Percentiles rank a stretch among this genome's conserved stretches.
phyloP scores from a whole-genome alignment of 192 early-diverging fungal genomes.

The Coemansia sp. region DNA sequence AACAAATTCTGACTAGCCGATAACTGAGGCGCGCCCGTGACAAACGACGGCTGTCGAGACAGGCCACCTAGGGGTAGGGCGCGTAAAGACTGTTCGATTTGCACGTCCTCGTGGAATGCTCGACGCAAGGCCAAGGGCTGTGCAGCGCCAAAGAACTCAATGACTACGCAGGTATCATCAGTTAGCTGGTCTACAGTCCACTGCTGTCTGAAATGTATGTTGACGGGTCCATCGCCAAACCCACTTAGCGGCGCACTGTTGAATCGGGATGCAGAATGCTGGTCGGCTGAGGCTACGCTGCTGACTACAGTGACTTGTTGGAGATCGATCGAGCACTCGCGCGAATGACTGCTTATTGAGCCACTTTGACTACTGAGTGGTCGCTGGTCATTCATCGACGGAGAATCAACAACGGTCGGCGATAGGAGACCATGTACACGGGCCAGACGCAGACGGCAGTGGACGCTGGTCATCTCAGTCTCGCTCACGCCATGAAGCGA shows the following conservation, averaged over 20 bases:
- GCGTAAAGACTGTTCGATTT: slow-evolving; percentile 39
- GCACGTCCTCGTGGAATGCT: slow-evolving; percentile 53
- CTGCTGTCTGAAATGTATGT: slow-evolving; percentile 45
- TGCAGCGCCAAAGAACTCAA: slow-evolving; percentile 48
- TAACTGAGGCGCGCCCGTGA: neutral
- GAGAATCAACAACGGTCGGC: neutral
- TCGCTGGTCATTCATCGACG: neutral
- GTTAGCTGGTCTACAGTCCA: slow-evolving; percentile 40
- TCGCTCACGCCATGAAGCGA: slow-evolving; percentile 36
- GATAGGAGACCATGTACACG: slow-evolving; percentile 30
- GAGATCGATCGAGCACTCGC: neutral
- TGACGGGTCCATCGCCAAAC: slow-evolving; percentile 43
- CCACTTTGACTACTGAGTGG: neutral
- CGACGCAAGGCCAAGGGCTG: slow-evolving; percentile 36
- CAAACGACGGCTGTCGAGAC: neutral
- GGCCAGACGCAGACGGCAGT: slow-evolving; percentile 45
- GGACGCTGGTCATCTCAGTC: slow-evolving; percentile 36
- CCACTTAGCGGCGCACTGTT: slow-evolving; percentile 27
- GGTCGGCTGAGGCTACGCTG: neutral
- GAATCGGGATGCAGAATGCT: neutral
- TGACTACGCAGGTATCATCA: slow-evolving; percentile 25
- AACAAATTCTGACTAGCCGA: slow-evolving; percentile 41
- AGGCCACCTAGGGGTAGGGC: neutral
- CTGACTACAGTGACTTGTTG: neutral
- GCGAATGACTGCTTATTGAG: neutral